Percentiles rank a stretch among this genome's conserved stretches.
These are phyloP conservation scores for Podila epigama DNA, from an alignment of 192 early-diverging fungal species.

Conservation along the genomic window DNA sequence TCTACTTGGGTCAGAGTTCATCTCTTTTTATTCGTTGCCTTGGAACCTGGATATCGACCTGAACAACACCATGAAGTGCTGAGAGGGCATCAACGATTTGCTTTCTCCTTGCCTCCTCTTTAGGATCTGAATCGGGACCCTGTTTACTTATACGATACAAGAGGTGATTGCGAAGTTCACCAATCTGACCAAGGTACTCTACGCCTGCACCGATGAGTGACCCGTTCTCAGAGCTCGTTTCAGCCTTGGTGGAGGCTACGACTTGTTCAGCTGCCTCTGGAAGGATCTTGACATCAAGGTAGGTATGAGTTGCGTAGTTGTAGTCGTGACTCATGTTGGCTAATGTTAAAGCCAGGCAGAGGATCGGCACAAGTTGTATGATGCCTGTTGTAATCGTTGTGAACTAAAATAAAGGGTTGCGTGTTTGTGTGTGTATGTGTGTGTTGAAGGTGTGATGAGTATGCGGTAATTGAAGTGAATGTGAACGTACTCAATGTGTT, in stretches of 20 bases:
- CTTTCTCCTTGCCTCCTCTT: constrained; percentile 19
- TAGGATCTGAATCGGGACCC: not conserved
- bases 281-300: constrained; percentile 7
- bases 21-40: constrained; percentile 31
- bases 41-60: constrained; percentile 35
- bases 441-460: too few relatives aligned
- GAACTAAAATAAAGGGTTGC: too few relatives aligned
- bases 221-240: constrained; percentile 7
- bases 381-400: not conserved
- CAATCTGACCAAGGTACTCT: constrained; percentile 41
- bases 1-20: constrained; percentile 18
- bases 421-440: too few relatives aligned
- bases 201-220: constrained; percentile 17
- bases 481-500: too few relatives aligned
- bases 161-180: constrained; percentile 32
- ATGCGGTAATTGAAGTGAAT: too few relatives aligned
- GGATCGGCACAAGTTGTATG: not conserved
- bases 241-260: constrained; percentile 18
- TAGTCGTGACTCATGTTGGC: not conserved
- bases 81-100: constrained; percentile 30
- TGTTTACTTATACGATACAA: constrained; percentile 28
- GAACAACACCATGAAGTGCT: constrained; percentile 29
- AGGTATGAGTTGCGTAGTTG: not conserved
- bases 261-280: constrained; percentile 24
- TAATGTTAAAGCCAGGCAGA: not conserved